Conservation (phyloP, 768 basidiomycete species). For the Lactarius tabidus region DNA sequence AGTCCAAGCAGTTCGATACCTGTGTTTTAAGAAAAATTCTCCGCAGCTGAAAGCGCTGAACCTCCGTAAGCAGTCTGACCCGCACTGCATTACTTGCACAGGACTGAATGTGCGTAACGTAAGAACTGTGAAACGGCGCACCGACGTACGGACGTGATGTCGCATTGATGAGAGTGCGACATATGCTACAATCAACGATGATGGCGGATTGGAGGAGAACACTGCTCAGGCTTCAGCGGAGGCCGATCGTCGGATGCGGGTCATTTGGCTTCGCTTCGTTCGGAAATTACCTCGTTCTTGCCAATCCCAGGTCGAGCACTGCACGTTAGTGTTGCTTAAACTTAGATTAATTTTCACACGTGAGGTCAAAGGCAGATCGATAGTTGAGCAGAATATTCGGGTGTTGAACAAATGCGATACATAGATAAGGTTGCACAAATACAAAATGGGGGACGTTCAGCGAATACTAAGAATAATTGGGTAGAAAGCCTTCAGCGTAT, state of each 20-base stretch:
- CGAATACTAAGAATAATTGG: slow-evolving; percentile 18
- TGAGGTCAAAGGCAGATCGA: background rate
- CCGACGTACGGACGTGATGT: background rate
- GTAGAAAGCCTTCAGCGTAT: slow-evolving; percentile 11
- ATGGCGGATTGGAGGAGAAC: background rate
- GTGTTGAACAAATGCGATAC: background rate
- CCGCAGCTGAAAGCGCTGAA: background rate
- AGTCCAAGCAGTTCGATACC: background rate
- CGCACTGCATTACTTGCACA: background rate
- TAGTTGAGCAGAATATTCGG: background rate
- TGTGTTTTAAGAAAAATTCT: background rate
- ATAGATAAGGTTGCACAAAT: slow-evolving; percentile 1
- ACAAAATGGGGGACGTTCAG: background rate
- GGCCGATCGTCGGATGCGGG: background rate
- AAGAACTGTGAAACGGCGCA: background rate
- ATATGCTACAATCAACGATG: background rate
- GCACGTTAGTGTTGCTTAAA: background rate
- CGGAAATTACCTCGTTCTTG: background rate
- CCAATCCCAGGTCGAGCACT: background rate
- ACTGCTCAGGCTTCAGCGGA: background rate
- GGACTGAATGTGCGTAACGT: background rate
- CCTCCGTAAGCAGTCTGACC: background rate
- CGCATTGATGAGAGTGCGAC: background rate
- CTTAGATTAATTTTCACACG: background rate
- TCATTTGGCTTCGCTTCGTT: background rate